phyloP scores from a whole-genome alignment of 345 rosid genomes.

The Corchorus olitorius region DNA sequence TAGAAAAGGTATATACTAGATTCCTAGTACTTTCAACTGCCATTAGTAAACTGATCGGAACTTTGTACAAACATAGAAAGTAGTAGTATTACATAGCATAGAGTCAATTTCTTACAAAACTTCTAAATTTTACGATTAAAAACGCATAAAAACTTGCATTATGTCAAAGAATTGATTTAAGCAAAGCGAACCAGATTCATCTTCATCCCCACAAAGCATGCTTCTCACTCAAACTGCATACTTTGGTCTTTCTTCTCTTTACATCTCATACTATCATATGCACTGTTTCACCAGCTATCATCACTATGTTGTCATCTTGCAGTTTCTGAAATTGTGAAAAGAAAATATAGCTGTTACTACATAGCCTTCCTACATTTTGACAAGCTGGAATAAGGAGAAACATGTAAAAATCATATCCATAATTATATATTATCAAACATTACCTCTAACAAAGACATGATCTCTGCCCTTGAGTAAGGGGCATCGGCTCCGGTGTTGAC shows the following conservation, averaged over 20 bases:
- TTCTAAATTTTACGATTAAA: no score
- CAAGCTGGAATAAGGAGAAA: constrained; percentile 1
- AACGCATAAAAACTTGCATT: no score
- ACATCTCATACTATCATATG: constrained; percentile 57
- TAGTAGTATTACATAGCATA: no score
- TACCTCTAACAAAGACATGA: constrained; percentile 75
- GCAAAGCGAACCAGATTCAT: background rate
- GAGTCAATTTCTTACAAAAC: no score
- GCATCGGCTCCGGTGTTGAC: constrained; percentile 53
- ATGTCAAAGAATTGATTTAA: no score
- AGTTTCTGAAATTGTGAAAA: constrained; percentile 59
- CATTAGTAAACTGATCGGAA: no score
- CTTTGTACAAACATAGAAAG: no score
- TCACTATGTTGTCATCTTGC: constrained; percentile 89
- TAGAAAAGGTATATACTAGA: no score
- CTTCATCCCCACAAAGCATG: background rate
- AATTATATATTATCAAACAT: background rate
- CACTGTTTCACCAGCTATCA: constrained; percentile 78
- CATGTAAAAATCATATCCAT: background rate
- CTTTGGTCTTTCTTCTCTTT: constrained; percentile 12
- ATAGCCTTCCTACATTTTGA: background rate
- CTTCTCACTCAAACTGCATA: constrained; percentile 4
- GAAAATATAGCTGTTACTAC: background rate
- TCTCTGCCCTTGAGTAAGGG: constrained; percentile 71
- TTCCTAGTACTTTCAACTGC: no score